Conservation (phyloP, 2,329 filamentous ascomycete genomes). For the Ambrosiella xylebori region DNA sequence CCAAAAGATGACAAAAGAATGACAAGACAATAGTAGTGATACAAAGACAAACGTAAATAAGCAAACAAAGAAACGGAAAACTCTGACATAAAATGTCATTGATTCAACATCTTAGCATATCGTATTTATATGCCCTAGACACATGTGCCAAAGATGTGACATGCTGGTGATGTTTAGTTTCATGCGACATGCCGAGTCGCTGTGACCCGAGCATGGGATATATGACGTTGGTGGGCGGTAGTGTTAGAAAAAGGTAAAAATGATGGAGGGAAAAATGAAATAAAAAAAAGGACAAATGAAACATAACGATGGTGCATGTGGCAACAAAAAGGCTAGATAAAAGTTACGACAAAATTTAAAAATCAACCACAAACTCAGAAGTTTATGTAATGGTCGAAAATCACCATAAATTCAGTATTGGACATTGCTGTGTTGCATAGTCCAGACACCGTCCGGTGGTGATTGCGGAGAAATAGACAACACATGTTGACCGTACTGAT, state of each 20-base stretch:
- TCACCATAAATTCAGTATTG: neutral
- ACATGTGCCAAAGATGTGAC: too few species aligned
- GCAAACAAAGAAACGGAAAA: too few species aligned
- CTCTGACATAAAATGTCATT: too few species aligned
- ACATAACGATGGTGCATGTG: neutral
- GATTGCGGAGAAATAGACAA: neutral
- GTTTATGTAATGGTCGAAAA: neutral
- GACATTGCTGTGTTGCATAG: neutral
- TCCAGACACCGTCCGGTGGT: neutral
- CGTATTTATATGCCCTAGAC: too few species aligned
- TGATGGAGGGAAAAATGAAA: neutral
- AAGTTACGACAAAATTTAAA: neutral
- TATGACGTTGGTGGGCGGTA: neutral
- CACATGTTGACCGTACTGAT: neutral
- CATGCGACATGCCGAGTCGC: neutral
- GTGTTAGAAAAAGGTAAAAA: neutral
- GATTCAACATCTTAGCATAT: too few species aligned
- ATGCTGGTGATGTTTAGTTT: neutral
- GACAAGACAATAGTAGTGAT: too few species aligned
- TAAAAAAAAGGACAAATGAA: conserved; percentile 8
- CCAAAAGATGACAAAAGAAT: too few species aligned
- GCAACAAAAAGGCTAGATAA: neutral
- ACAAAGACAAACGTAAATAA: too few species aligned
- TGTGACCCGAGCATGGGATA: neutral
- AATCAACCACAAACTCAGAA: too few species aligned